A percentile compares a stretch with the other conserved stretches of the same genome.
Conservation (phyloP, 495 filamentous ascomycete species). For the Hypoxylon crocopeplum region DNA sequence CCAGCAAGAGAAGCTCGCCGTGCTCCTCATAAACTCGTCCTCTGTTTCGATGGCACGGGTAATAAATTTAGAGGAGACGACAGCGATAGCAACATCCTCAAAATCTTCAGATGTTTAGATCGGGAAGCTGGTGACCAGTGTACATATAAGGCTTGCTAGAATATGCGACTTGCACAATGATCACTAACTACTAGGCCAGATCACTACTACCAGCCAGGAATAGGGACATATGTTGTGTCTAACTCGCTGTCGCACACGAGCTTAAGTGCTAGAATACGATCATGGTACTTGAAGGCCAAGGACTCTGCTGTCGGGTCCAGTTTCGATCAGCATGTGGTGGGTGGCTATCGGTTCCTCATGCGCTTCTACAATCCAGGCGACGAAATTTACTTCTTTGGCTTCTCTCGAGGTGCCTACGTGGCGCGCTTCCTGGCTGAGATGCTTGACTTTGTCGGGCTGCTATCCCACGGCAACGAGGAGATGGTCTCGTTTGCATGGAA, state of each 20-base stretch:
- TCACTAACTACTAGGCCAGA: constrained; percentile 43
- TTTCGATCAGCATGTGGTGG: constrained; percentile 84
- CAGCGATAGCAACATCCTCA: constrained; percentile 86
- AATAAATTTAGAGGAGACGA: constrained; percentile 85
- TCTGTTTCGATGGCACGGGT: constrained; percentile 91
- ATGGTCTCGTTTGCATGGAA: constrained; percentile 88
- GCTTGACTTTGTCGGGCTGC: constrained; percentile 81
- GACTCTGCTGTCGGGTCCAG: constrained; percentile 85
- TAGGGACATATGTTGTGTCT: constrained; percentile 83
- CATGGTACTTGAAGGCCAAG: constrained; percentile 82
- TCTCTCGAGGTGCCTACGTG: constrained; percentile 86
- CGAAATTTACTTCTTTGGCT: constrained; percentile 84
- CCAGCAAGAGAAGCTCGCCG: constrained; percentile 13
- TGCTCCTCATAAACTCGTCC: constrained; percentile 61
- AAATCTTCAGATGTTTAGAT: constrained; percentile 77
- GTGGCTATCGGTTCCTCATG: constrained; percentile 89
- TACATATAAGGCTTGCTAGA: constrained; percentile 35
- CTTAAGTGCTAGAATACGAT: constrained; percentile 67
- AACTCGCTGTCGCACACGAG: constrained; percentile 71
- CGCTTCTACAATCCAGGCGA: constrained; percentile 81
- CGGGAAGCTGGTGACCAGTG: constrained; percentile 58
- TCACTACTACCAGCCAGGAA: constrained; percentile 81
- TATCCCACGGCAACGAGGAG: constrained; percentile 86
- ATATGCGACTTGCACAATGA: not conserved
- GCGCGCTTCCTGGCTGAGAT: constrained; percentile 87